These are phyloP conservation scores for Beauveria pseudobassiana DNA, from an alignment of 2,329 filamentous ascomycete genomes.

Conservation along the genomic window DNA sequence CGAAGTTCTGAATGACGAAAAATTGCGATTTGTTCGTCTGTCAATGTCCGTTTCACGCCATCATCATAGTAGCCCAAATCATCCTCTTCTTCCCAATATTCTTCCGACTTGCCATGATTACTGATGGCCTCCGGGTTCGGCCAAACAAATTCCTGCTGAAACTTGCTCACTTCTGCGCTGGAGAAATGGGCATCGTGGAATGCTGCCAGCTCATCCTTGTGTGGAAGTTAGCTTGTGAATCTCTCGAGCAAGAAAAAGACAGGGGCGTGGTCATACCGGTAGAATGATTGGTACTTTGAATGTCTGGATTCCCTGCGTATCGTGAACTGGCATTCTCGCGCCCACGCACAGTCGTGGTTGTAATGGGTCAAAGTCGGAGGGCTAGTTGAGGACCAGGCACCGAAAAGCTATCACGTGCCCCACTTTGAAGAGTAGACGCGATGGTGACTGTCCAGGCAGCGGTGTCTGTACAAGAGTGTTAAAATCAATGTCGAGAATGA, in stretches of 20 bases:
- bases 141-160: conserved; percentile 38
- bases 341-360: neutral
- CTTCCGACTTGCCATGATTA: conserved; percentile 23
- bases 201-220: conserved; percentile 49
- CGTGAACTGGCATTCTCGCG: conserved; percentile 3
- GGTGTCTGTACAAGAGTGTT: neutral
- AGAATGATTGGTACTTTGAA: conserved; percentile 3
- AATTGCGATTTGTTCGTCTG: conserved; percentile 82
- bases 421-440: neutral
- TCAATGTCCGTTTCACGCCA: conserved; percentile 80
- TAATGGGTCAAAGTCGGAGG: neutral
- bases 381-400: neutral
- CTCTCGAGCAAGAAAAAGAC: neutral
- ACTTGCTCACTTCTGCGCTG: conserved; percentile 34
- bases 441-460: neutral
- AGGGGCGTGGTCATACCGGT: neutral
- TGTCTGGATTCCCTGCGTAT: neutral
- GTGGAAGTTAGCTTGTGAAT: conserved; percentile 15
- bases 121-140: conserved; percentile 17
- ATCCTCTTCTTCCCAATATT: conserved; percentile 44
- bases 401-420: conserved; percentile 5
- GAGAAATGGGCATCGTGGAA: conserved; percentile 58
- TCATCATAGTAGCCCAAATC: conserved; percentile 78
- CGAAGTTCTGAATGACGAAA: conserved; percentile 87
- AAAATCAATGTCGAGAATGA: neutral